phyloP scores from a whole-genome alignment of 495 filamentous ascomycete species.

The Penicillium ucsense region DNA sequence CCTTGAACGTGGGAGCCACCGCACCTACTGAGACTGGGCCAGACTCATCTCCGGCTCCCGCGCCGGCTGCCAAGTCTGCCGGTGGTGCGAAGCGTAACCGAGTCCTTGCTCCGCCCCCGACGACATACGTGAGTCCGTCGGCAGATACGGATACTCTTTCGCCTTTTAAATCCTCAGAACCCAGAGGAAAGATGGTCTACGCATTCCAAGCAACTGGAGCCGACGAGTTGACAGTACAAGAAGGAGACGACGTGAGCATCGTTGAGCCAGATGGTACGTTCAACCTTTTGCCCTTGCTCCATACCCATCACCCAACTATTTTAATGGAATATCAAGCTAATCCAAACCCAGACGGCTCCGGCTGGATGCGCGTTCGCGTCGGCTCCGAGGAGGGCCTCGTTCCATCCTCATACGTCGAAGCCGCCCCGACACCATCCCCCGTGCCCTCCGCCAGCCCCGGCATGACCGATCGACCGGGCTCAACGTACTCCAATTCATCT shows the following conservation, averaged over 20 bases:
- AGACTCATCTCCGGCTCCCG: constrained; percentile 23
- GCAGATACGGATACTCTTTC: constrained; percentile 25
- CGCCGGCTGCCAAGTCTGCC: constrained; percentile 28
- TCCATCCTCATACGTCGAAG: constrained; percentile 71
- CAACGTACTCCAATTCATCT: constrained; percentile 73
- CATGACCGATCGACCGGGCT: constrained; percentile 44
- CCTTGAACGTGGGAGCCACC: constrained; percentile 46
- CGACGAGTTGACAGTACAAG: constrained; percentile 72
- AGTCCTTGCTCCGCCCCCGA: constrained; percentile 77
- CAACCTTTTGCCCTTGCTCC: neutral
- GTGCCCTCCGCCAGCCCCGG: constrained; percentile 24
- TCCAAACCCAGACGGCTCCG: constrained; percentile 61
- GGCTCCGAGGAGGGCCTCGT: constrained; percentile 69
- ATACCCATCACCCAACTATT: neutral
- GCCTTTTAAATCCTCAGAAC: constrained; percentile 37
- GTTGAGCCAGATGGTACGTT: constrained; percentile 80
- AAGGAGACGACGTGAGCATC: constrained; percentile 64
- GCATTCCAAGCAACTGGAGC: constrained; percentile 65
- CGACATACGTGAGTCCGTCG: constrained; percentile 62
- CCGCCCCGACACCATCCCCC: constrained; percentile 35
- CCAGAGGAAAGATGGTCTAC: constrained; percentile 83
- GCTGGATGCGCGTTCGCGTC: constrained; percentile 76
- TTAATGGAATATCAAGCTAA: neutral
- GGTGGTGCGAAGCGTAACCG: constrained; percentile 47
- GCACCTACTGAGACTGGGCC: constrained; percentile 21